These are phyloP conservation scores for Fusarium redolens DNA, from an alignment of 2,329 filamentous ascomycete genomes.

Conservation along the genomic window DNA sequence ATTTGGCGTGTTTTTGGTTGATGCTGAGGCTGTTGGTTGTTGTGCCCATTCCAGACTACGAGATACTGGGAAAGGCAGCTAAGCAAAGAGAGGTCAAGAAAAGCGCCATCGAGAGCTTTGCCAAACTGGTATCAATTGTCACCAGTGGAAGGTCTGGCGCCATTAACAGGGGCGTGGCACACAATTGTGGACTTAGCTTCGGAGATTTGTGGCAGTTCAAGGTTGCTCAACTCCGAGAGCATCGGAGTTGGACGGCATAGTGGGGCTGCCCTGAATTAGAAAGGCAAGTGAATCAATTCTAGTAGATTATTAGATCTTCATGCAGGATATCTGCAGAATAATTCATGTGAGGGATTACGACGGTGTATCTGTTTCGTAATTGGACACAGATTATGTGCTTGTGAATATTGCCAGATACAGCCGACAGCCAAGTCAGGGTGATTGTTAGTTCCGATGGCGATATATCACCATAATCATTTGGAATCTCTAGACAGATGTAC, in stretches of 20 bases:
- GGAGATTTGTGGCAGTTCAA: not conserved
- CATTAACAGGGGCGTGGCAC: not conserved
- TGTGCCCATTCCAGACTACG: not conserved
- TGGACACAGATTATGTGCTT: not conserved
- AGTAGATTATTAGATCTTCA: not conserved
- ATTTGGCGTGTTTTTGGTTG: not conserved
- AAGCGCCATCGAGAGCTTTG: not conserved
- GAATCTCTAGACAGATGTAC: not conserved
- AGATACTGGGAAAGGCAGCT: not conserved
- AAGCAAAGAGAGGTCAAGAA: not conserved
- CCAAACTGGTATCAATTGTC: not conserved
- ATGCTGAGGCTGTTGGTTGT: not conserved
- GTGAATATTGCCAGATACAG: not conserved
- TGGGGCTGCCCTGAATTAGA: not conserved
- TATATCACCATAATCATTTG: not conserved
- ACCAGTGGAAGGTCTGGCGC: not conserved
- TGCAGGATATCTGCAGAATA: not conserved
- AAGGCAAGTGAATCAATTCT: not conserved
- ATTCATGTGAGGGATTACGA: not conserved
- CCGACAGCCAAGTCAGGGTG: not conserved
- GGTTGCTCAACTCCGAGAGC: not conserved
- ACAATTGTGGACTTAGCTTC: not conserved
- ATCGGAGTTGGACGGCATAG: not conserved
- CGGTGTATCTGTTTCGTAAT: not conserved
- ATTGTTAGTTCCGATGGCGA: not conserved